phyloP scores from a whole-genome alignment of 106 monocot genomes.

The Iris macrosiphon region DNA sequence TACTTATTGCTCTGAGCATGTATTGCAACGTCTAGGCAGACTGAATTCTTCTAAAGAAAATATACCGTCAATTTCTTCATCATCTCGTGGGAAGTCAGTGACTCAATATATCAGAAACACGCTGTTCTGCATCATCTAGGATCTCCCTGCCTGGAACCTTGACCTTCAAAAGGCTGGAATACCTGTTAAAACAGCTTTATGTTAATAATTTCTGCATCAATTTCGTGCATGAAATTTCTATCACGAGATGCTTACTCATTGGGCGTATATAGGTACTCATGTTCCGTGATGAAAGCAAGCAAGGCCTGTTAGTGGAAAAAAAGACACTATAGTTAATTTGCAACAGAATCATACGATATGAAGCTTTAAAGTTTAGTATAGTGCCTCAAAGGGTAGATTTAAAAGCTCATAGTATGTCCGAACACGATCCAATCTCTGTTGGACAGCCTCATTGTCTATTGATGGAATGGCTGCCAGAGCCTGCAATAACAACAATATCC shows the following conservation, averaged over 20 bases:
- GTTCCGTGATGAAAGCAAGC: conserved; percentile 83
- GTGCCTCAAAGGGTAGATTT: conserved; percentile 90
- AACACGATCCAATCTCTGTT: conserved; percentile 86
- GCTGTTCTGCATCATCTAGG: conserved; percentile 62
- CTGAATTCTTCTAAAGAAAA: no score
- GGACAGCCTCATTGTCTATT: conserved; percentile 79
- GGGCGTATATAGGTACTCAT: conserved; percentile 59
- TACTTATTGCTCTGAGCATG: no score
- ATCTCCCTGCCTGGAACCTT: conserved; percentile 88
- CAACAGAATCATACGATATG: neutral
- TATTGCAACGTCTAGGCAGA: no score
- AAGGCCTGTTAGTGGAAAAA: conserved; percentile 48
- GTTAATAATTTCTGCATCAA: no score
- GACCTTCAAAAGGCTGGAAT: conserved; percentile 59
- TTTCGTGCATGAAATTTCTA: neutral
- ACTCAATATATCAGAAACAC: conserved; percentile 41
- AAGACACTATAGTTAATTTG: neutral
- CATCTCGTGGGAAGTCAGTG: conserved; percentile 17
- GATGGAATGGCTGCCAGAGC: conserved; percentile 90
- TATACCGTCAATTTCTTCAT: no score
- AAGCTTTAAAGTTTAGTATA: neutral
- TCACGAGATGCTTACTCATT: conserved; percentile 50
- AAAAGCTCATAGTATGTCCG: conserved; percentile 89
- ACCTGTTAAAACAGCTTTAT: conserved; percentile 34
- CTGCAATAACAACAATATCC: conserved; percentile 21